Evolutionary conservation across 2,329 filamentous ascomycete genomes (phyloP).

Genomic region (Colletotrichum scovillei): DNA sequence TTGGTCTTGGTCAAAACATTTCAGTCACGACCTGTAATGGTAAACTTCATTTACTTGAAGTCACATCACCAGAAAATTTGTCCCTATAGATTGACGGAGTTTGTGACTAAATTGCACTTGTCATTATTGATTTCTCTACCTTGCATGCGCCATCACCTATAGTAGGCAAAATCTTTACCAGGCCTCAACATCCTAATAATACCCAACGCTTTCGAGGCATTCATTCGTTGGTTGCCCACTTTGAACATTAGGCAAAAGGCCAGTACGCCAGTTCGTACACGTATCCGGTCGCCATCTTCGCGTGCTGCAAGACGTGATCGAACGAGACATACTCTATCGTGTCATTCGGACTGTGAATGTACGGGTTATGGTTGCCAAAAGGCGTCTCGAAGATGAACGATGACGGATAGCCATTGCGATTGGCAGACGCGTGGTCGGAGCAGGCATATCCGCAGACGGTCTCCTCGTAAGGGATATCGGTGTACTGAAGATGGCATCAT

Average conservation of each 20-base stretch:
- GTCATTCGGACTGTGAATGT: conserved; percentile 80
- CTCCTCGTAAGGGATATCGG: conserved; percentile 54
- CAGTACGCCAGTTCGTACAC: conserved; percentile 55
- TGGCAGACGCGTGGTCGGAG: conserved; percentile 77
- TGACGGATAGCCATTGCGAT: conserved; percentile 73
- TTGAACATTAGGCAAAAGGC: conserved; percentile 1
- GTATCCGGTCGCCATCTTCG: conserved; percentile 60
- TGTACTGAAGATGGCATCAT: conserved; percentile 41
- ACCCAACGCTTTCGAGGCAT: background rate
- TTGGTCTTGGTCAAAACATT: no score
- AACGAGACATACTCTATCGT: conserved; percentile 76
- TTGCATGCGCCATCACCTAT: no score
- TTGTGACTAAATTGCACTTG: no score
- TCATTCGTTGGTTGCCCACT: background rate
- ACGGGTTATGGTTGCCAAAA: conserved; percentile 71
- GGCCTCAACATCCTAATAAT: no score
- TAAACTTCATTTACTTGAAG: no score
- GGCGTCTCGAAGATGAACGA: conserved; percentile 73
- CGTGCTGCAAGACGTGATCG: conserved; percentile 74
- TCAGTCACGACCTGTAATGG: no score
- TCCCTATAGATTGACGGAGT: no score
- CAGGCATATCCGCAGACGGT: conserved; percentile 68
- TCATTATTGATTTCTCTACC: no score
- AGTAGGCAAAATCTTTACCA: no score
- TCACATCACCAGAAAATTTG: no score